Evolutionary conservation across 208 protist genomes (phyloP), one percentile per base, ranked within the genome.

Genomic region (Phytomonas sp.): DNA sequence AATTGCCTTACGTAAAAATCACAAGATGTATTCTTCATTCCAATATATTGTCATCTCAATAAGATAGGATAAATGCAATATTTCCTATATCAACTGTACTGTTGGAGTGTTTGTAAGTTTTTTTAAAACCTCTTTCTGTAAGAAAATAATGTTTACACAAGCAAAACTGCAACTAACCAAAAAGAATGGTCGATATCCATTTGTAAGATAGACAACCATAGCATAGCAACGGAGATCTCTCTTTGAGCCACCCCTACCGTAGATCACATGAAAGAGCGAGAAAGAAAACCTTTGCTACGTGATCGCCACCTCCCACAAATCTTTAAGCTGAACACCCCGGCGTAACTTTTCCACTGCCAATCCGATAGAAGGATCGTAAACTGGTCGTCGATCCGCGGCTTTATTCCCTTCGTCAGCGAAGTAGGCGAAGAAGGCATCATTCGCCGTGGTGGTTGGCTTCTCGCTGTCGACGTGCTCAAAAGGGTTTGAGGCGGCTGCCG

Each of bases 281-380:
- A 37, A 37, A 3, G 34, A 33, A 7, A 67, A 42, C 26, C 66
- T 29, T 42, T 70, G 67, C n/a, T 70, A 49, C 0, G 52, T 42
- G 26, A 74, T 36, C 14, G 67, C 64, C 0, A 93, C 81, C 16
- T 80, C 66, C 95, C 95, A 98, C 16, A 98, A 79, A 36, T 85
- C 77, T 30, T 86, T 74, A n/a, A 97, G 60, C 0, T 86, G 94
- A 2, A 88, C 74, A 0, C 89, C 90, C 12, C 86, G 81, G 4
- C 86, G 85, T 12, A 95, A 82, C 77, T 94, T 92, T 78, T 98
- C 96, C 31, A 98, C 88, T 0, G 96, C 94, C 16, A 98, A 77
- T 4, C 95, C 95, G 29, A 96, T 89, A 7, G 75, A 79, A 1
- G 77, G 65, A 32, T 94, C 82, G 63, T 86, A 97, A 16, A 89